Evolutionary conservation across 2,329 filamentous ascomycete species (phyloP).

Genomic region (Grosmannia clavigera): DNA sequence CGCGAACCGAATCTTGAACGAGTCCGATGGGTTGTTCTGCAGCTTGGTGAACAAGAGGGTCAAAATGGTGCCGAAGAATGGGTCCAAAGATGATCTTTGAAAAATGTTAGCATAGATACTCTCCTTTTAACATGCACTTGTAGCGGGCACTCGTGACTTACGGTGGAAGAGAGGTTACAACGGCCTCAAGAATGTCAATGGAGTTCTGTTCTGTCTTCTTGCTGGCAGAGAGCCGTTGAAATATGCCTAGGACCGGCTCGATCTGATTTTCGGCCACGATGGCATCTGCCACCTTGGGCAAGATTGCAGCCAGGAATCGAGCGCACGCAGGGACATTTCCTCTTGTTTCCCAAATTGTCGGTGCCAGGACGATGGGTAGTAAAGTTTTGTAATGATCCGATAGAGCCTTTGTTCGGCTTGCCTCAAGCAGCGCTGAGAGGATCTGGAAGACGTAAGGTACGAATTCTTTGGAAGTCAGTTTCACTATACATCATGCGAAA

Average conservation of each 20-base stretch:
- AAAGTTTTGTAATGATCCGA: slow-evolving; percentile 72
- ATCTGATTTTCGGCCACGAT: slow-evolving; percentile 72
- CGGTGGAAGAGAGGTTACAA: slow-evolving; percentile 61
- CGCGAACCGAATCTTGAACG: slow-evolving; percentile 75
- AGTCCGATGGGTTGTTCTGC: slow-evolving; percentile 58
- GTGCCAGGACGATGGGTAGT: slow-evolving; percentile 64
- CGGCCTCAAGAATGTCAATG: slow-evolving; percentile 79
- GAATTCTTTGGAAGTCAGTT: slow-evolving; percentile 52
- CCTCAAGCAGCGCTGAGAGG: slow-evolving; percentile 79
- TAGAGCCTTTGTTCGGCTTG: slow-evolving; percentile 65
- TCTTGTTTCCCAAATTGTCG: slow-evolving; percentile 78
- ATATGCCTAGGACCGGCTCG: slow-evolving; percentile 84
- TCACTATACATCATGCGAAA: not conserved
- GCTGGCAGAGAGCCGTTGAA: slow-evolving; percentile 73
- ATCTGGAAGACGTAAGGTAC: slow-evolving; percentile 95
- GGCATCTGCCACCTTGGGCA: slow-evolving; percentile 60
- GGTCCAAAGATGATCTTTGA: slow-evolving; percentile 49
- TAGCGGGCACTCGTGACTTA: slow-evolving; percentile 29
- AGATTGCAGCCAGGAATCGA: slow-evolving; percentile 70
- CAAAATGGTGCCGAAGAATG: slow-evolving; percentile 69
- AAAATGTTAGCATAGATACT: slow-evolving; percentile 14
- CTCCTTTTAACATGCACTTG: not conserved
- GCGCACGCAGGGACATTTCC: slow-evolving; percentile 90
- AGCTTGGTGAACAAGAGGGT: slow-evolving; percentile 69
- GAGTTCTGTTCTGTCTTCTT: slow-evolving; percentile 78